Base-by-base conservation (phyloP, 768 basidiomycete genomes). In the Russula vinacea region DNA sequence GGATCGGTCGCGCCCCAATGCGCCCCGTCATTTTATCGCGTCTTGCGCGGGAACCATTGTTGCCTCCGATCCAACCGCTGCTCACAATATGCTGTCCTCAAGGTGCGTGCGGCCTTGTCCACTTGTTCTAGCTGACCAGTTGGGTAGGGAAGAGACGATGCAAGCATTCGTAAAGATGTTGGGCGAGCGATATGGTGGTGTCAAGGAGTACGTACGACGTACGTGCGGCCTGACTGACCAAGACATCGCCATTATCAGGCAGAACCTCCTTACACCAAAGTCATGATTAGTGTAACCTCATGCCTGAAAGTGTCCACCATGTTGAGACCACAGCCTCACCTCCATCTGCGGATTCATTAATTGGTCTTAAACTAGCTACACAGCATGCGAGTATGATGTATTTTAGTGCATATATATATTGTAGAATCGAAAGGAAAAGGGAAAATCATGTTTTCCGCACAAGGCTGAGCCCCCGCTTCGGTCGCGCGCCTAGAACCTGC, bases 11-110 rank as follows among this genome's bases (percentile, higher is more conserved):
- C 40, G 91, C 92, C 72, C 90, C 90, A 22, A 83, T 84, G 14
- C 82, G 90, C 32, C 83, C 83, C 66, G 84, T 79, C 78, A 83
- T 92, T 45, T 83, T 91, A 78, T 74, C 78, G 45, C 81, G 90
- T 8, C 79, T 92, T 33, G 75, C 79, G 10, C 85, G 85, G 69
- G 87, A 90, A 62, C 88, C 90, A 0, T 64, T 89, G 14, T 92
- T 67, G 85, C 87, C 1, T 79, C 84, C 7, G 87, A 90, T 68
- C 83, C 80, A 47, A 83, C 88, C 60, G 88, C 89, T 26, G 89
- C 89, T 2, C 76, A 90, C n/a, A 91, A 89, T 65, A 89, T 92
- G 88, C 84, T 92, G 58, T 84, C 86, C 5, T 91, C 89, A 68
- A 82, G 87, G 90, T 89, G 71, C 58, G 81, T 67, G 33, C n/a